A percentile compares a stretch with the other conserved stretches of the same genome.
phyloP scores from a whole-genome alignment of 805 yeast genomes.

The Nakazawaea sp. region DNA sequence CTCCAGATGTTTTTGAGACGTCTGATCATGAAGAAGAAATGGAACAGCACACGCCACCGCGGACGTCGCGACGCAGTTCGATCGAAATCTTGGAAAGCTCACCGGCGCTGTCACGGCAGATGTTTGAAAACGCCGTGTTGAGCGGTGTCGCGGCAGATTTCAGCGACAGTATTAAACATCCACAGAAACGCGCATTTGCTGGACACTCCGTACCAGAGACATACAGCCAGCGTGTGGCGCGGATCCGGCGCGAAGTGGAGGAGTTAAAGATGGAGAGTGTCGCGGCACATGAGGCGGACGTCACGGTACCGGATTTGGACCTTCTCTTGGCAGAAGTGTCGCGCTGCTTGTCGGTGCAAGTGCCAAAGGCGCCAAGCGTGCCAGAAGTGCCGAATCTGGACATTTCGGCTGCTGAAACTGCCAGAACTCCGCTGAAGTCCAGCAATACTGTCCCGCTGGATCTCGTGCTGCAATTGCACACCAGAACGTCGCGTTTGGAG shows the following conservation, averaged over 20 bases:
- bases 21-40: constrained; percentile 8
- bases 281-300: no score
- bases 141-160: constrained; percentile 1
- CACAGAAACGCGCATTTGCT: neutral
- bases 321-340: no score
- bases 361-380: no score
- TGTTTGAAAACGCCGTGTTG: constrained; percentile 10
- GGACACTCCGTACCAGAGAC: constrained; percentile 3
- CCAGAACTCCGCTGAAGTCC: neutral
- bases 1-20: constrained; percentile 11
- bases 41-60: neutral
- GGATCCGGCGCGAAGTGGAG: constrained; percentile 12
- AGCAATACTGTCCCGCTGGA: no score
- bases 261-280: constrained; percentile 4
- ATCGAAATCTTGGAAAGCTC: constrained; percentile 4
- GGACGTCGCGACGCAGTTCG: constrained; percentile 4
- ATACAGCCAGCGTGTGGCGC: constrained; percentile 6
- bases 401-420: neutral
- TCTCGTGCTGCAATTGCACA: constrained; percentile 7
- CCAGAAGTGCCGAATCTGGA: no score
- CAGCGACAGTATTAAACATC: constrained; percentile 3
- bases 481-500: constrained; percentile 14
- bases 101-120: neutral
- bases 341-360: no score
- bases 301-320: no score